phyloP scores from a whole-genome alignment of 257 asterid species.

The Capsicum rhomboideum region DNA sequence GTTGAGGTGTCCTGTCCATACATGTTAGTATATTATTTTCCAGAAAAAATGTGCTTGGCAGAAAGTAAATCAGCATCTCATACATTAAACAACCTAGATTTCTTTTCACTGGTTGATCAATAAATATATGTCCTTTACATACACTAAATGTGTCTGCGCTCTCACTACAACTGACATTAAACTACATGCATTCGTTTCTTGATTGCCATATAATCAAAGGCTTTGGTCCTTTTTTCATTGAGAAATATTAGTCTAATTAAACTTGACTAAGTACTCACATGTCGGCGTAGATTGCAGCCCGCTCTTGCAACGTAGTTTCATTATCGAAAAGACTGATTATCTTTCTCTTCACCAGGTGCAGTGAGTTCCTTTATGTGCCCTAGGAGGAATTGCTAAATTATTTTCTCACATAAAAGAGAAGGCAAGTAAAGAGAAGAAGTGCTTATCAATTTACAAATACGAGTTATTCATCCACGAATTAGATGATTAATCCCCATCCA shows the following conservation, averaged over 20 bases:
- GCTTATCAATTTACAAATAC: no score
- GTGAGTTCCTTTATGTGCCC: no score
- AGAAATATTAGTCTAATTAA: background rate
- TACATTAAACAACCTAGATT: background rate
- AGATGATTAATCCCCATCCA: no score
- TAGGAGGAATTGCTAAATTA: no score
- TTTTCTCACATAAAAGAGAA: no score
- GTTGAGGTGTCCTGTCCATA: background rate
- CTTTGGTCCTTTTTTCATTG: background rate
- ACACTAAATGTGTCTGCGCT: background rate
- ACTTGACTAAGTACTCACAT: background rate
- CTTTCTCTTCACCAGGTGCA: no score
- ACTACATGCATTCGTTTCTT: no score
- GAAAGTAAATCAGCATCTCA: background rate
- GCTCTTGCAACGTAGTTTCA: background rate
- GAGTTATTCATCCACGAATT: no score
- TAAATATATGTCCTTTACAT: background rate
- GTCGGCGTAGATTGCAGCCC: background rate
- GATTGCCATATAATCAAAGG: background rate
- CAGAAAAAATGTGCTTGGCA: background rate
- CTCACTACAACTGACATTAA: background rate
- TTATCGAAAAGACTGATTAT: no score
- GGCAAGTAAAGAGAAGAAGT: no score
- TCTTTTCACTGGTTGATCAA: background rate
- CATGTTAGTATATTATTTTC: background rate